Evolutionary conservation across 352 stramenopile genomes (phyloP), one percentile per base, ranked within the genome.

Genomic region (Globisporangium middletonii): DNA sequence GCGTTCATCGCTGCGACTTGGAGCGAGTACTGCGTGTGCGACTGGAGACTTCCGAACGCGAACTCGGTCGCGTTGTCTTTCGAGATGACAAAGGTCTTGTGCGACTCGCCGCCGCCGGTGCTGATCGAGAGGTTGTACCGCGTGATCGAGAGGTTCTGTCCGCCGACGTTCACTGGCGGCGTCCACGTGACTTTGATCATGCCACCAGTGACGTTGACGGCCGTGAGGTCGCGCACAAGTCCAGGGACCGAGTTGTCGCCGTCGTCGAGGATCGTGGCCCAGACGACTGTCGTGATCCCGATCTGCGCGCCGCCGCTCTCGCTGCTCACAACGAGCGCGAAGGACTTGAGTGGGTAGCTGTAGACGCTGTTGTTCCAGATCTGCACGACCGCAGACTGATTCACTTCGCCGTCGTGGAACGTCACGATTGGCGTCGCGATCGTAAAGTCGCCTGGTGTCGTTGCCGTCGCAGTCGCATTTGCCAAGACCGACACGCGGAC

Each of bases 321-420:
- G 4, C 75, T 59, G 33, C 52, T 50, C 2, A 87, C 51, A 0
- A 44, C 45, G 0, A 89, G 65, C 15, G 64, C 56, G 41, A 86
- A 85, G 8, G 63, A 69, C 53, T 81, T 66, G 50, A 67, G 71
- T 13, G 79, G 79, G 33, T 68, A 87, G 27, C 80, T 63, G 33
- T 79, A 89, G 0, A 58, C 57, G 3, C 63, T 55, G 53, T 89
- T 77, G 48, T 85, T 66, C 19, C 52, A 58, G 28, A 86, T 76
- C 11, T 63, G 52, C 13, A 89, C 57, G 23, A n/a, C 69, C 4
- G 60, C 52, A 11, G 33, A 56, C 42, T 66, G 57, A 3, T 26
- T 64, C 0, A 55, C 61, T 18, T 75, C 53, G 0, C 60, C 57
- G 46, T 89, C 72, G 6, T 57, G 50, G 54, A 89, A 86, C 13